These are phyloP conservation scores for Lenzites betulinus DNA, from an alignment of 768 basidiomycete species.

Conservation along the genomic window DNA sequence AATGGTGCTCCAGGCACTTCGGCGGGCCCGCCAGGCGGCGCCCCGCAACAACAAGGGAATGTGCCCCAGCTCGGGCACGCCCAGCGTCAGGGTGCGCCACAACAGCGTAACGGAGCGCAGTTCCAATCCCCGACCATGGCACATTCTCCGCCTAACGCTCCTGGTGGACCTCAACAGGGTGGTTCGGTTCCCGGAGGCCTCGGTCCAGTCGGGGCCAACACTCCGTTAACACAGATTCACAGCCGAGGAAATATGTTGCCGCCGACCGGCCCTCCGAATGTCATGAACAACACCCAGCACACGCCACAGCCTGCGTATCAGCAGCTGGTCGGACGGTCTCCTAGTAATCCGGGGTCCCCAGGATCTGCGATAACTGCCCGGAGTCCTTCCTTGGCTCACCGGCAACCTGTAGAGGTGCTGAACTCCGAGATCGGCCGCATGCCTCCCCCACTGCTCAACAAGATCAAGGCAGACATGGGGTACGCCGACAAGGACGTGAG, in stretches of 20 bases:
- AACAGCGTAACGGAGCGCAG: conserved; percentile 51
- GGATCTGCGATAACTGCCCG: conserved; percentile 49
- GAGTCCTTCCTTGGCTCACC: conserved; percentile 58
- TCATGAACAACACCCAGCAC: conserved; percentile 41
- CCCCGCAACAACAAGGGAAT: conserved; percentile 1
- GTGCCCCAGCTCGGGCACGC: conserved; percentile 23
- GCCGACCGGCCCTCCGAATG: conserved; percentile 42
- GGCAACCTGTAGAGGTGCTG: conserved; percentile 37
- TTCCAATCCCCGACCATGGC: conserved; percentile 70
- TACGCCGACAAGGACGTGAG: conserved; percentile 48
- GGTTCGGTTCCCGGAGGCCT: conserved; percentile 42
- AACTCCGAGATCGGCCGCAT: conserved; percentile 47
- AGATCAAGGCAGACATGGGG: conserved; percentile 46
- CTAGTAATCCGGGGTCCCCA: conserved; percentile 62
- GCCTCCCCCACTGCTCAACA: conserved; percentile 35
- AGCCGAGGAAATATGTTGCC: conserved; percentile 46
- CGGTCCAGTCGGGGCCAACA: conserved; percentile 54
- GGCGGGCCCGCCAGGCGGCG: conserved; percentile 8
- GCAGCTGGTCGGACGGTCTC: conserved; percentile 49
- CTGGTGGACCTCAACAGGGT: conserved; percentile 35
- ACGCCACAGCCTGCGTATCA: conserved; percentile 47
- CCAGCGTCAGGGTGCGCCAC: conserved; percentile 36
- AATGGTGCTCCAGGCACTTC: conserved; percentile 45
- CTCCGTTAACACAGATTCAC: conserved; percentile 48
- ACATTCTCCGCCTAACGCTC: conserved; percentile 55